Percentiles rank a stretch among this genome's conserved stretches.
Conservation (phyloP, 768 basidiomycete genomes). For the Hygrophorus pudorinus region DNA sequence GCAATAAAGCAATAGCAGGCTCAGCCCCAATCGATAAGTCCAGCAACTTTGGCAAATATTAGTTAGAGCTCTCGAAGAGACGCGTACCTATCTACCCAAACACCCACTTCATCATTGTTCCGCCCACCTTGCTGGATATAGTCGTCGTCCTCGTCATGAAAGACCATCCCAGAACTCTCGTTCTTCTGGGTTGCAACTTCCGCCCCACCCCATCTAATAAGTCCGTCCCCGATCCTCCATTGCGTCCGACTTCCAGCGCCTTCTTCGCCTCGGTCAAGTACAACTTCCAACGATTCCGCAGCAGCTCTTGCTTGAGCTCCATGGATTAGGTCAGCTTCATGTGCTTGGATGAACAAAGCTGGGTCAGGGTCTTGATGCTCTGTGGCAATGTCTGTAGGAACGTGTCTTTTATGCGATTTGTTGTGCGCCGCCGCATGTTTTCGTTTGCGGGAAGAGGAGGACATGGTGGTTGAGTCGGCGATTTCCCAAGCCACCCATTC, state of each 20-base stretch:
- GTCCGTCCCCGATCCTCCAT: constrained; percentile 21
- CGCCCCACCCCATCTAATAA: constrained; percentile 23
- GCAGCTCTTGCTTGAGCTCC: constrained; percentile 35
- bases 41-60: not conserved
- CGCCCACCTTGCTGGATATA: constrained; percentile 3
- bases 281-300: constrained; percentile 27
- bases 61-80: constrained; percentile 13
- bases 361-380: constrained; percentile 13
- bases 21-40: no score
- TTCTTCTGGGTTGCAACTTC: not conserved
- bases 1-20: no score
- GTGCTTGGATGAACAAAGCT: constrained; percentile 49
- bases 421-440: not conserved
- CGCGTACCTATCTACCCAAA: constrained; percentile 85
- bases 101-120: constrained; percentile 14
- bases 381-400: not conserved
- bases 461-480: not conserved
- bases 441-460: constrained; percentile 2
- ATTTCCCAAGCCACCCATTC: not conserved
- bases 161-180: constrained; percentile 13
- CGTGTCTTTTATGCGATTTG: not conserved
- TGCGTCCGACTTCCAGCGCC: constrained; percentile 8
- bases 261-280: constrained; percentile 9
- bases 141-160: constrained; percentile 11
- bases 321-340: constrained; percentile 66